Evolutionary conservation across 1,139 yeast species (phyloP), one percentile per base, ranked within the genome.

Genomic region (Candida pseudoviswanathii): DNA sequence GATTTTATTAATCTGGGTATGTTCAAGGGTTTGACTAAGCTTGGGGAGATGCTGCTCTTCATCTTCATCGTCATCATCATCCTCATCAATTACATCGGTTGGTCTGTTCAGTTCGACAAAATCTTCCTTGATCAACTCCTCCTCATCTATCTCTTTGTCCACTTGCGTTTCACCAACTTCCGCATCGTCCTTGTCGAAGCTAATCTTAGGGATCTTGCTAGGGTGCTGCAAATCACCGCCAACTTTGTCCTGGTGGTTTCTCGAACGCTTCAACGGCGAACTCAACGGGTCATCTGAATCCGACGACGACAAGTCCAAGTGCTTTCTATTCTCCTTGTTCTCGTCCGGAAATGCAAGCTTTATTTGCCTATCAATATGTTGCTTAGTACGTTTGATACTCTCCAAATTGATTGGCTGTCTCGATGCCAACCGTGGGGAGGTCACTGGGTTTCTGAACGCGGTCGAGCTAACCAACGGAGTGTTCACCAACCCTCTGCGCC

Each of bases 381-480:
- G 49, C 41, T 59, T 61, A 10, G 64, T 54, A 45, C 52, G 50
- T 26, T 52, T 56, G 30, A 64, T 57, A 21, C 58, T 55, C 26
- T 57, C 64, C 40, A 63, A 51, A 47, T 55, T 55, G 41, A 46
- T 33, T 3, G 45, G 34, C 25, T 42, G 47, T 22, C 61, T 53
- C 21, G 62, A 61, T n/a, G 62, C 49, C 21, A 43, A 45, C 51
- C 72, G 62, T 36, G 78, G 75, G 7, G 76, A 71, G 7, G 80
- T 75, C 52, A 73, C 57, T 7, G 80, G 77, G 10, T 56, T 60
- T 44, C 71, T 60, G 27, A 40, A 42, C 26, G 34, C 47, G 38
- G 44, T 49, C 25, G 46, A 50, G 36, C 41, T 43, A 5, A 50
- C 40, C 44, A 55, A 48, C 3, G 65, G 64, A 4, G 62, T 59